These are phyloP conservation scores for Globisporangium echinulatum DNA, from an alignment of 352 stramenopile species.

Conservation along the genomic window DNA sequence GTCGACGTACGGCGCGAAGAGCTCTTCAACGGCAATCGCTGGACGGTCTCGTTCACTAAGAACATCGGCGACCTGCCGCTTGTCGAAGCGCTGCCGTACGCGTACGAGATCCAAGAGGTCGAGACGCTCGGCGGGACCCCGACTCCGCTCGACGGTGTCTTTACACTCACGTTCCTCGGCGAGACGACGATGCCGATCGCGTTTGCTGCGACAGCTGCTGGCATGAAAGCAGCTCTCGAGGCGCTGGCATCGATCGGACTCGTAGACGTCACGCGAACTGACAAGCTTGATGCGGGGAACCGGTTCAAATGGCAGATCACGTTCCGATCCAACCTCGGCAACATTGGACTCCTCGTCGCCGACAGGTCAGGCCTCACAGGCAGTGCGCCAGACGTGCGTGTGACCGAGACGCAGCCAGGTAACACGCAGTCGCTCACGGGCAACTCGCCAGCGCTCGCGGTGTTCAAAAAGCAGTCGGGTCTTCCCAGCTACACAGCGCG, in stretches of 20 bases:
- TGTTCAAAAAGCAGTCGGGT: slow-evolving; percentile 91
- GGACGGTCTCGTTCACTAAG: slow-evolving; percentile 94
- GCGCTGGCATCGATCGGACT: slow-evolving; percentile 76
- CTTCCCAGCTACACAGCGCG: slow-evolving; percentile 88
- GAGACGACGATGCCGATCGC: slow-evolving; percentile 73
- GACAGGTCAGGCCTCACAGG: slow-evolving; percentile 46
- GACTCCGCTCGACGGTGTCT: slow-evolving; percentile 89
- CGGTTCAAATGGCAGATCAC: slow-evolving; percentile 92
- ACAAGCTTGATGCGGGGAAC: slow-evolving; percentile 68
- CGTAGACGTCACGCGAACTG: slow-evolving; percentile 85
- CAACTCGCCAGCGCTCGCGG: slow-evolving; percentile 49
- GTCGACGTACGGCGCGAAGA: slow-evolving; percentile 71
- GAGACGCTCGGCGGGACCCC: slow-evolving; percentile 86
- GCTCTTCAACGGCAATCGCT: slow-evolving; percentile 83
- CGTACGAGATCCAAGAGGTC: slow-evolving; percentile 94
- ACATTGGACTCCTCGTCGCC: slow-evolving; percentile 60
- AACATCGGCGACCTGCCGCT: slow-evolving; percentile 92
- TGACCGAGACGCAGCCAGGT: slow-evolving; percentile 65
- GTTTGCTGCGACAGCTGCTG: slow-evolving; percentile 79
- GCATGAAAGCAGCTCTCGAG: slow-evolving; percentile 88
- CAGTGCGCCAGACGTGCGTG: slow-evolving; percentile 39
- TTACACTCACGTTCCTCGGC: slow-evolving; percentile 78
- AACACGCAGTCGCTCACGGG: slow-evolving; percentile 70
- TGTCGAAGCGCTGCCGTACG: slow-evolving; percentile 80
- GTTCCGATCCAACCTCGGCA: slow-evolving; percentile 85